phyloP scores from a whole-genome alignment of 2,329 filamentous ascomycete genomes.

The Talaromyces atroroseus region DNA sequence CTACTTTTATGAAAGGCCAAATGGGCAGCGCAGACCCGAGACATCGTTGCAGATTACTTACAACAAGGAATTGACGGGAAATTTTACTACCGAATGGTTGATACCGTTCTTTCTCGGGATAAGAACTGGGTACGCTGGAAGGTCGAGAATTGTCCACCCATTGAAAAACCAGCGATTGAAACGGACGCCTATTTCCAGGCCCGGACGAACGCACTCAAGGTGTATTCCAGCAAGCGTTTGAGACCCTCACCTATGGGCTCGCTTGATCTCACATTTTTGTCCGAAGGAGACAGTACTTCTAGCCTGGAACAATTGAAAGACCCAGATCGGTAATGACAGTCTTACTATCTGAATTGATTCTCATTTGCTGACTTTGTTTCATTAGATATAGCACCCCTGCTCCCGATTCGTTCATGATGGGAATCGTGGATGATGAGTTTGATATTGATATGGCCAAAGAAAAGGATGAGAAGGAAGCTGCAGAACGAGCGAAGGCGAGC shows the following conservation, averaged over 20 bases:
- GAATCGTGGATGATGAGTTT: constrained; percentile 73
- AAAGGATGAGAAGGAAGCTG: constrained; percentile 54
- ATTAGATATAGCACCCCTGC: constrained; percentile 64
- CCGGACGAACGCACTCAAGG: constrained; percentile 58
- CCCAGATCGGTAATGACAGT: constrained; percentile 42
- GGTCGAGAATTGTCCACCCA: constrained; percentile 82
- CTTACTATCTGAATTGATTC: not conserved
- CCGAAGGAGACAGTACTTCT: constrained; percentile 56
- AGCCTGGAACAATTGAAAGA: constrained; percentile 67
- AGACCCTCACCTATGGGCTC: constrained; percentile 65
- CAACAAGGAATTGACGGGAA: constrained; percentile 75
- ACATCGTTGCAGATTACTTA: constrained; percentile 74
- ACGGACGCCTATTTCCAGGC: constrained; percentile 65
- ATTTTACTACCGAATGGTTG: constrained; percentile 94
- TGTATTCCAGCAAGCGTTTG: constrained; percentile 65
- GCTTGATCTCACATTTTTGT: constrained; percentile 72
- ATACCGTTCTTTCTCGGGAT: constrained; percentile 89
- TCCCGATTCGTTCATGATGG: constrained; percentile 63
- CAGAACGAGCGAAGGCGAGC: constrained; percentile 70
- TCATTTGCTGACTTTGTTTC: constrained; percentile 15
- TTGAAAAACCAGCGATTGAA: constrained; percentile 68
- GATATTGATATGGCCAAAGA: constrained; percentile 76
- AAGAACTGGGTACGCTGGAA: constrained; percentile 99
- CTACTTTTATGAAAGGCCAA: constrained; percentile 53
- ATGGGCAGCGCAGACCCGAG: constrained; percentile 78